Conservation (phyloP, 1,284 basidiomycete genomes). For the Phaffia rhodozyma region DNA sequence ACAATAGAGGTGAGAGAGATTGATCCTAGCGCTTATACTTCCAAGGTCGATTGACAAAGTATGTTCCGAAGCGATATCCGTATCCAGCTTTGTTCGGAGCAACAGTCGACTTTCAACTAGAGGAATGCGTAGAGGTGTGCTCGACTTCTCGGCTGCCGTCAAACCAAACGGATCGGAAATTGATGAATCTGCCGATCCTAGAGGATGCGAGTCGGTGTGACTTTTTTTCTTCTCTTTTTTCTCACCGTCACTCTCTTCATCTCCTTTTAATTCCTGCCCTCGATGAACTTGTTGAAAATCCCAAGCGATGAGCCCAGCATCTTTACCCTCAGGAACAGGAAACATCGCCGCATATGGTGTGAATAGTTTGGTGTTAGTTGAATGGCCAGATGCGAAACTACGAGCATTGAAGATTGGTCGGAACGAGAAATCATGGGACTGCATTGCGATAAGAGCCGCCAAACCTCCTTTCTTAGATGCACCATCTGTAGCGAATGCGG, state of each 20-base stretch:
- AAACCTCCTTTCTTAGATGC: conserved; percentile 25
- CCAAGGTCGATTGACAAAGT: conserved; percentile 25
- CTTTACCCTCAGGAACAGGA: not conserved
- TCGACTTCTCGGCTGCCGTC: conserved; percentile 28
- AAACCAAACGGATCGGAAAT: conserved; percentile 26
- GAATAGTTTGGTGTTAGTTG: conserved; percentile 10
- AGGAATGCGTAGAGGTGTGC: conserved; percentile 32
- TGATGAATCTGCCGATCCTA: conserved; percentile 20
- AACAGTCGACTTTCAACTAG: conserved; percentile 25
- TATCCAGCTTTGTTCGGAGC: conserved; percentile 20
- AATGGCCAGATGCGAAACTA: conserved; percentile 20
- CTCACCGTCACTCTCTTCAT: not conserved
- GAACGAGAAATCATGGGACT: conserved; percentile 24
- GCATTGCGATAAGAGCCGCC: conserved; percentile 30
- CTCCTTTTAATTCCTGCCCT: not conserved
- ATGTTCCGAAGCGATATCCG: conserved; percentile 18
- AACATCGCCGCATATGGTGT: not conserved
- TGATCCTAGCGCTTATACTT: conserved; percentile 39
- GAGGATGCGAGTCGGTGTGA: not conserved
- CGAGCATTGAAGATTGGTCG: conserved; percentile 32
- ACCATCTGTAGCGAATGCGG: conserved; percentile 41
- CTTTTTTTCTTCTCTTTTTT: not conserved
- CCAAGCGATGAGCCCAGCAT: conserved; percentile 24
- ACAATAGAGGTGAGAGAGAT: conserved; percentile 63
- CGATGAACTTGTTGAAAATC: conserved; percentile 24